phyloP scores from a whole-genome alignment of 2,329 filamentous ascomycete genomes.

The Pestalotiopsis sp. region DNA sequence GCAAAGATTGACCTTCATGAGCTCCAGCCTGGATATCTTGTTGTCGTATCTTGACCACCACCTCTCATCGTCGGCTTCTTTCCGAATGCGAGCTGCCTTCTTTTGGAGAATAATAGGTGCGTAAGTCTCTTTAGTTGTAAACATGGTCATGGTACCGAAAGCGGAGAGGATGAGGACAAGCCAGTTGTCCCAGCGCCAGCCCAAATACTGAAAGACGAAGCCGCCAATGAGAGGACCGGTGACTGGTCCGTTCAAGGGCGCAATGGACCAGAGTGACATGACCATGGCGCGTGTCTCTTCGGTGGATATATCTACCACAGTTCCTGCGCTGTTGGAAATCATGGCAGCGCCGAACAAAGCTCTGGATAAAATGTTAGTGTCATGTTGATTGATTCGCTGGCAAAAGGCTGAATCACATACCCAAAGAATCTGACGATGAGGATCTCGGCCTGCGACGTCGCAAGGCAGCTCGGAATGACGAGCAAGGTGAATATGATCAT shows the following conservation, averaged over 20 bases:
- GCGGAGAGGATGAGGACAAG: constrained; percentile 74
- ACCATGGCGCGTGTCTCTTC: constrained; percentile 81
- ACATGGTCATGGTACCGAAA: constrained; percentile 60
- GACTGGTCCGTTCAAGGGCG: constrained; percentile 71
- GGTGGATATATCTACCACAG: constrained; percentile 79
- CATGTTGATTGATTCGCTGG: constrained; percentile 4
- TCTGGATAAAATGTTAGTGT: constrained; percentile 32
- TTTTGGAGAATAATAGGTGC: constrained; percentile 69
- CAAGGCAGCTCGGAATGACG: constrained; percentile 72
- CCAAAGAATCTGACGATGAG: constrained; percentile 76
- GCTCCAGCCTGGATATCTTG: constrained; percentile 61
- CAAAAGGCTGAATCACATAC: constrained; percentile 37
- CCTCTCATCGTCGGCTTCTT: constrained; percentile 69
- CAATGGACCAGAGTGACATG: constrained; percentile 82
- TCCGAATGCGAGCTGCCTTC: constrained; percentile 65
- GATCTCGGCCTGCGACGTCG: constrained; percentile 67
- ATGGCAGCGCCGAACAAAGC: constrained; percentile 77
- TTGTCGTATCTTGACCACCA: constrained; percentile 85
- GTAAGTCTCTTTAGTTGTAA: constrained; percentile 74
- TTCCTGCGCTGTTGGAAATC: constrained; percentile 82
- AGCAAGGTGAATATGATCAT: constrained; percentile 67
- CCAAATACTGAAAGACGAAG: constrained; percentile 75
- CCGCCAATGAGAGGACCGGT: constrained; percentile 77
- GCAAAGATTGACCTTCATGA: constrained; percentile 76
- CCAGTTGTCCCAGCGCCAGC: constrained; percentile 91